Evolutionary conservation across 2,329 filamentous ascomycete genomes (phyloP).

Genomic region (Escovopsis sp.): DNA sequence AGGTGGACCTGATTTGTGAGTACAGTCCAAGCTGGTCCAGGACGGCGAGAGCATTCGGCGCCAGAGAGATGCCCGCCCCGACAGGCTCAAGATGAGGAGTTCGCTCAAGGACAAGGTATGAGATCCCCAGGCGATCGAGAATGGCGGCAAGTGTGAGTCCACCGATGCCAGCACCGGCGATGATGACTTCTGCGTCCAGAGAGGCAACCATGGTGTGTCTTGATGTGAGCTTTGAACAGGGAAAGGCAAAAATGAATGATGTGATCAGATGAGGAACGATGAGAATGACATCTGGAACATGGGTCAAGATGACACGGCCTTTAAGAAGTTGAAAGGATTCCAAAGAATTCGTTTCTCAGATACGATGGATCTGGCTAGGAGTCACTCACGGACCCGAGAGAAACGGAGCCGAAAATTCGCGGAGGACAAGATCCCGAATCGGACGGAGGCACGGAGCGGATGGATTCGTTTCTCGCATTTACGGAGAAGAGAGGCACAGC

Average conservation of each 20-base stretch:
- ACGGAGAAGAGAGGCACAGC: no score
- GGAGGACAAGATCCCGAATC: no score
- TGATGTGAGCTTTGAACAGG: background rate
- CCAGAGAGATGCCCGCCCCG: constrained; percentile 8
- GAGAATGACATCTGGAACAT: no score
- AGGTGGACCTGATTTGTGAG: constrained; percentile 1
- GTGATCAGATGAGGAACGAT: background rate
- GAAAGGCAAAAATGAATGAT: background rate
- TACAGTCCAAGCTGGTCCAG: constrained; percentile 9
- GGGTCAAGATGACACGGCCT: no score
- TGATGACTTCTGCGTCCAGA: constrained; percentile 8
- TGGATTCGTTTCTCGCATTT: no score
- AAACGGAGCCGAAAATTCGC: no score
- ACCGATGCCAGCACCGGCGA: constrained; percentile 11
- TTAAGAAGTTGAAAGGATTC: no score
- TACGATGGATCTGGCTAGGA: no score
- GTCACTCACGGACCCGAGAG: no score
- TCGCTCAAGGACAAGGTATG: constrained; percentile 8
- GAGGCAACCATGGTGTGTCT: background rate
- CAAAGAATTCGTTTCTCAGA: no score
- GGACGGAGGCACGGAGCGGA: no score
- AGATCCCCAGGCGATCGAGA: constrained; percentile 6
- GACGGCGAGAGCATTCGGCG: constrained; percentile 7
- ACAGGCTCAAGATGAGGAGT: constrained; percentile 5
- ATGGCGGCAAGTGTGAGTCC: constrained; percentile 8